Percentiles rank a stretch among this genome's conserved stretches.
phyloP scores from a whole-genome alignment of 2,329 filamentous ascomycete species.

The Diaporthe vaccinii region DNA sequence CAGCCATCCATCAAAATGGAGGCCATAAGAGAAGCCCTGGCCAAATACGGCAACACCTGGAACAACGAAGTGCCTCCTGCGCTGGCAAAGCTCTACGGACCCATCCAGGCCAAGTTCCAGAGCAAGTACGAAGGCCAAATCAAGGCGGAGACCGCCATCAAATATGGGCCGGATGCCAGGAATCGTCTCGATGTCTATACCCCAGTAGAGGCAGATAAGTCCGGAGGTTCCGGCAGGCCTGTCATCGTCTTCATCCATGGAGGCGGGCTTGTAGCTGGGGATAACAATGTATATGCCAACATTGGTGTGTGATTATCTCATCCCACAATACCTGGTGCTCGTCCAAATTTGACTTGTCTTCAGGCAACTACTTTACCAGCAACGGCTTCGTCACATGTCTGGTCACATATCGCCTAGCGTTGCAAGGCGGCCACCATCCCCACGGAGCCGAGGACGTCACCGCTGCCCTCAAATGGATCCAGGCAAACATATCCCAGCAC shows the following conservation, averaged over 20 bases:
- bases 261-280: constrained; percentile 43
- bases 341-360: neutral
- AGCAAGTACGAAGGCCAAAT: constrained; percentile 27
- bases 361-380: constrained; percentile 45
- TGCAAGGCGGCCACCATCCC: constrained; percentile 42
- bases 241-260: constrained; percentile 45
- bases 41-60: constrained; percentile 40
- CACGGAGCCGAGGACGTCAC: constrained; percentile 42
- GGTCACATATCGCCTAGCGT: constrained; percentile 43
- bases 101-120: constrained; percentile 35
- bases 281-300: constrained; percentile 42
- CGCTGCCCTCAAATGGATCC: constrained; percentile 42
- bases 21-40: constrained; percentile 30
- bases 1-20: constrained; percentile 32
- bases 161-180: constrained; percentile 39
- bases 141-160: constrained; percentile 40
- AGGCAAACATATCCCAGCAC: constrained; percentile 42
- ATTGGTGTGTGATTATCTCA: constrained; percentile 32
- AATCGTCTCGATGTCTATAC: constrained; percentile 42
- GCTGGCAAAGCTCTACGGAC: constrained; percentile 34
- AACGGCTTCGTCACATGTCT: constrained; percentile 46
- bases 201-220: constrained; percentile 20
- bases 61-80: constrained; percentile 4
- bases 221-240: constrained; percentile 23
- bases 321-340: neutral